A percentile compares a stretch with the other conserved stretches of the same genome.
Evolutionary conservation across 1,139 yeast genomes (phyloP).

Genomic region (Protomyces gravidus): DNA sequence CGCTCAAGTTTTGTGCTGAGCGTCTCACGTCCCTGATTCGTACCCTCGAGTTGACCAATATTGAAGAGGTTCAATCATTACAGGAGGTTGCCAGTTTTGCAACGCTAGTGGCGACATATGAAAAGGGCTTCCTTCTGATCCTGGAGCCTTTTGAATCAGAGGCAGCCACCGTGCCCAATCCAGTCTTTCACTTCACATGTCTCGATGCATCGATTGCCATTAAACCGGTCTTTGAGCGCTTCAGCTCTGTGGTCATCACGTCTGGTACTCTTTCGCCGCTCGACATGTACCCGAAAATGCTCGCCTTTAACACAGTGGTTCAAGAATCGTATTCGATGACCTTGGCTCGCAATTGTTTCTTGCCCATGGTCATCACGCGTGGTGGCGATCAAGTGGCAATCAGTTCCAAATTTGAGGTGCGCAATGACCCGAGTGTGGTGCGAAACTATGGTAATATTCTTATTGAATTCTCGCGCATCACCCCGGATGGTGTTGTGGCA

Average conservation of each 20-base stretch:
- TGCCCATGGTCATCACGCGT: constrained; percentile 93
- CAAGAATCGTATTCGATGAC: constrained; percentile 97
- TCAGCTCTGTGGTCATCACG: constrained; percentile 89
- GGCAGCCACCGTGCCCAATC: constrained; percentile 96
- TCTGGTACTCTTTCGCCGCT: constrained; percentile 97
- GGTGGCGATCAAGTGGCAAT: constrained; percentile 98
- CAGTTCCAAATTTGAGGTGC: constrained; percentile 89
- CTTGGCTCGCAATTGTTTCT: constrained; percentile 79
- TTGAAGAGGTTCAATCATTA: constrained; percentile 86
- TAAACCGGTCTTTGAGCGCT: constrained; percentile 90
- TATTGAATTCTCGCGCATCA: constrained; percentile 86
- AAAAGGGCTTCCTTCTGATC: constrained; percentile 82
- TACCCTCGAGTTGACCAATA: constrained; percentile 78
- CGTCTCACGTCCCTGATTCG: constrained; percentile 80
- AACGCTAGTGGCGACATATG: constrained; percentile 90
- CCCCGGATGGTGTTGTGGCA: constrained; percentile 97
- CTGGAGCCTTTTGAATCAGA: constrained; percentile 96
- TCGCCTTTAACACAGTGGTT: constrained; percentile 86
- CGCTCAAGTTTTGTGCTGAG: constrained; percentile 86
- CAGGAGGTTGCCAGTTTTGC: constrained; percentile 97
- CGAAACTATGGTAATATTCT: constrained; percentile 90
- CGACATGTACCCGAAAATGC: constrained; percentile 98
- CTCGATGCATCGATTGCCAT: constrained; percentile 97
- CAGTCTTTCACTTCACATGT: constrained; percentile 90
- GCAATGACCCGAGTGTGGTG: constrained; percentile 96